Conservation (phyloP, 140 eudicot species). For the Erigeron philadelphicus region DNA sequence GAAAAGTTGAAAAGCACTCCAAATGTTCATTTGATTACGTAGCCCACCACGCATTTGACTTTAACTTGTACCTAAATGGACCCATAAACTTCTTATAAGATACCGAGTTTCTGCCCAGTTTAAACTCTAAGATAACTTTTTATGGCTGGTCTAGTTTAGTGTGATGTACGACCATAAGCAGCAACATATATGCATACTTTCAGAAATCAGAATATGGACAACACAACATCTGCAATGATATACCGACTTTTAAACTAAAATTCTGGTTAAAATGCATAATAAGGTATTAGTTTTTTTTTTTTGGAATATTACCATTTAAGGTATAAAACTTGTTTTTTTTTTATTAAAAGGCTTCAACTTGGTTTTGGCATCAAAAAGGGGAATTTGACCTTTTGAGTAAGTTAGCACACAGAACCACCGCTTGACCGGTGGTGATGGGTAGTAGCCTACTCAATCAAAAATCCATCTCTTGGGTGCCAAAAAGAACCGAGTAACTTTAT, state of each 20-base stretch:
- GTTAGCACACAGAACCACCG: too few species aligned
- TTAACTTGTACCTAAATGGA: neutral
- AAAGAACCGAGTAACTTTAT: too few species aligned
- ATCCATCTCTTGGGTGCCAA: too few species aligned
- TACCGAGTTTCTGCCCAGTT: neutral
- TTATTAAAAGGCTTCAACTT: too few species aligned
- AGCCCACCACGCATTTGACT: neutral
- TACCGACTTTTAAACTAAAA: neutral
- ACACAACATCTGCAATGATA: neutral
- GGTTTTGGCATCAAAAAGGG: too few species aligned
- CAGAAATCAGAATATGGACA: neutral
- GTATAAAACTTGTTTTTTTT: too few species aligned
- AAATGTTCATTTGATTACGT: neutral
- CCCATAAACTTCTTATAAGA: neutral
- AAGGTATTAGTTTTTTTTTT: too few species aligned
- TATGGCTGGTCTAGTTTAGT: neutral
- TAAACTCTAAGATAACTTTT: neutral
- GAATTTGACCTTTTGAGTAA: too few species aligned
- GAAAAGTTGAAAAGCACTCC: neutral
- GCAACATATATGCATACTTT: conserved; percentile 1
- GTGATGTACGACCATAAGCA: neutral
- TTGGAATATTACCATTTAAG: too few species aligned
- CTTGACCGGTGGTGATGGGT: too few species aligned
- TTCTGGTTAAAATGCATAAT: too few species aligned
- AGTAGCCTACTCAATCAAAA: too few species aligned